Evolutionary conservation across 2,329 filamentous ascomycete species (phyloP), one percentile per base, ranked within the genome.

Genomic region (Hypoxylon sp.): DNA sequence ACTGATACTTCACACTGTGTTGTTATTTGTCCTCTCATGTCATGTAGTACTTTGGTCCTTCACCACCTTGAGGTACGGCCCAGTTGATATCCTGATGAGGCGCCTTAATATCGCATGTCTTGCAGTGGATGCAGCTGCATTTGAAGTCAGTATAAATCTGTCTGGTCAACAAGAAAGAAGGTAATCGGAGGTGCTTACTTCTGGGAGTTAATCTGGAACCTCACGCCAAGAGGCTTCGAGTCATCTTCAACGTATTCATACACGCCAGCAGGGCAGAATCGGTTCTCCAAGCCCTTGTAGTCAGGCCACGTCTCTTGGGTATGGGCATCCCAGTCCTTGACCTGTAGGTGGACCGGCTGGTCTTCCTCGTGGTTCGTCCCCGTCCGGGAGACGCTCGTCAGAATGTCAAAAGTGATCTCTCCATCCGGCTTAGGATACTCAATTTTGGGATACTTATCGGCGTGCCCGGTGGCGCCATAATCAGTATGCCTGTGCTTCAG

Each of bases 331-430:
- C 94, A 98, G 81, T 99, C 94, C 80, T 92, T 89, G 72, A 99
- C 95, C 80, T 97, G 93, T 75, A 99, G 83, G 80, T 99, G 96
- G 55, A 97, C 94, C 0, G 96, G 96, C 82, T 99, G 94, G 80
- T 99, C 96, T 82, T 99, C 96, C 81, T 98, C 96, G 81, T 99
- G 96, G 82, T 98, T 98, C 32, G 96, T 99, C 41, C 96, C 96
- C 4, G 96, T 98, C 63, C 96, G 90, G 72, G 92, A 97, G 13
- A 99, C 96, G 75, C 92, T 97, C 1, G 96, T 99, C 77, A 99
- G 82, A 72, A 99, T 97, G 79, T 99, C 96, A 77, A 99, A 99
- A 71, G 90, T 93, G 79, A 99, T 90, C 82, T 97, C 92, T 73
- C 94, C 94, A 78, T 99, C 96, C 1, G 96, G 96, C 83, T 98